Evolutionary conservation across 2,329 filamentous ascomycete genomes (phyloP).

Genomic region (Clonostachys sp.): DNA sequence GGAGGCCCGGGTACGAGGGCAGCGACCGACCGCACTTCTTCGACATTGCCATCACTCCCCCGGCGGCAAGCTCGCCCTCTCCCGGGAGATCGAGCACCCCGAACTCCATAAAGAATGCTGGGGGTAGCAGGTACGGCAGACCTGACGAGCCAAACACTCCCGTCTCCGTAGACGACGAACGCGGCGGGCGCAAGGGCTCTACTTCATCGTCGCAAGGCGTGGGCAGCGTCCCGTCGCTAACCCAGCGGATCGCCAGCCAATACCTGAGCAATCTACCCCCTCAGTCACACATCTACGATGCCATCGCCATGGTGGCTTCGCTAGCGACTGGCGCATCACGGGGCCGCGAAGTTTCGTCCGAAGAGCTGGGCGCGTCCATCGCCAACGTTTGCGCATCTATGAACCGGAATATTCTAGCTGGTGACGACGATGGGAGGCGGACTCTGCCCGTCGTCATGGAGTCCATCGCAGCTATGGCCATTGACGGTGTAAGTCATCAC

Average conservation of each 20-base stretch:
- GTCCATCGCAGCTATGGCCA: constrained; percentile 21
- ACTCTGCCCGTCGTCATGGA: constrained; percentile 17
- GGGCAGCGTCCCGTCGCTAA: not conserved
- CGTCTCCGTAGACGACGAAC: no score
- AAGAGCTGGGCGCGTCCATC: constrained; percentile 1
- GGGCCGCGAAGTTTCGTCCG: not conserved
- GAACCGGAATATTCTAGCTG: not conserved
- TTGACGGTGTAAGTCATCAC: constrained; percentile 15
- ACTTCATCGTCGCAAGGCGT: not conserved
- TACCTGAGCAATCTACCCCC: constrained; percentile 1
- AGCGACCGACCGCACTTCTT: not conserved
- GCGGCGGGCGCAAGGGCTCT: not conserved
- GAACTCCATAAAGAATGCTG: not conserved
- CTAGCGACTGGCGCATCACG: not conserved
- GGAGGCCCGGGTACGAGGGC: no score
- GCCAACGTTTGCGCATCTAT: constrained; percentile 1
- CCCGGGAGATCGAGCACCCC: no score
- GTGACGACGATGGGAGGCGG: not conserved
- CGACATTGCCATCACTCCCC: not conserved
- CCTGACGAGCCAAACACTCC: not conserved
- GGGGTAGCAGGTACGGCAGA: not conserved
- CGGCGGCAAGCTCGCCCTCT: not conserved
- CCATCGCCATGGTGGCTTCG: constrained; percentile 1
- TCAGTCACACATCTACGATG: not conserved
- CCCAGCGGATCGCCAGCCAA: not conserved